These are phyloP conservation scores for Pichia membranifaciens DNA, from an alignment of 805 yeast genomes.

Conservation along the genomic window DNA sequence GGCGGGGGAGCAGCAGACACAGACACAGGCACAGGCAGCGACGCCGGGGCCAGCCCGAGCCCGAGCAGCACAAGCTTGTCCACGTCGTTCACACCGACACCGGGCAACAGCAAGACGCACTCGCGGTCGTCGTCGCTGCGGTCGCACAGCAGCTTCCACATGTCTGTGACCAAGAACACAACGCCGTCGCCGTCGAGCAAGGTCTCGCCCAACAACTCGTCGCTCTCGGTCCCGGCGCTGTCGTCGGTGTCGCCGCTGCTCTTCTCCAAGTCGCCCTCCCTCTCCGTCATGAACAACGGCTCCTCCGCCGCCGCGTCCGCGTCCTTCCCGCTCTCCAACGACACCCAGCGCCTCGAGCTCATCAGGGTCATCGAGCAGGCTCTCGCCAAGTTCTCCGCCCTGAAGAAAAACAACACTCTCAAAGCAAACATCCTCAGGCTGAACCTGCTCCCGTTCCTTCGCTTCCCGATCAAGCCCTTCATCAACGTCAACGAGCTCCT, in stretches of 20 bases:
- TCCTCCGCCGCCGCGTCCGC: too few species aligned
- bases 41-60: too few species aligned
- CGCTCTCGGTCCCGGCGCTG: constrained; percentile 2
- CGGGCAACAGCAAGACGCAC: neutral
- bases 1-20: too few species aligned
- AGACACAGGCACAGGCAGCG: too few species aligned
- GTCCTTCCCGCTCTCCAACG: constrained; percentile 13
- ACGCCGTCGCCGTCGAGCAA: neutral
- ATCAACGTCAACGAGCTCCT: constrained; percentile 6
- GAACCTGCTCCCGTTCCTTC: constrained; percentile 39
- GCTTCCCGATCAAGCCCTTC: constrained; percentile 19
- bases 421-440: constrained; percentile 45
- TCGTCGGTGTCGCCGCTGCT: constrained; percentile 12
- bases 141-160: constrained; percentile 6
- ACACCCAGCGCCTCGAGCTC: constrained; percentile 9
- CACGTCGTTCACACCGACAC: neutral
- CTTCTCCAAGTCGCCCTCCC: constrained; percentile 10
- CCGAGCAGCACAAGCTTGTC: too few species aligned
- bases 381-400: constrained; percentile 37
- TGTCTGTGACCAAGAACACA: neutral
- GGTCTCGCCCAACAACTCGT: constrained; percentile 5
- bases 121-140: constrained; percentile 8
- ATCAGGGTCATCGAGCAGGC: constrained; percentile 39
- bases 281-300: neutral
- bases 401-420: constrained; percentile 31